Base-by-base conservation (phyloP, 805 yeast species). In the Starmerella khaoyaiensis region DNA sequence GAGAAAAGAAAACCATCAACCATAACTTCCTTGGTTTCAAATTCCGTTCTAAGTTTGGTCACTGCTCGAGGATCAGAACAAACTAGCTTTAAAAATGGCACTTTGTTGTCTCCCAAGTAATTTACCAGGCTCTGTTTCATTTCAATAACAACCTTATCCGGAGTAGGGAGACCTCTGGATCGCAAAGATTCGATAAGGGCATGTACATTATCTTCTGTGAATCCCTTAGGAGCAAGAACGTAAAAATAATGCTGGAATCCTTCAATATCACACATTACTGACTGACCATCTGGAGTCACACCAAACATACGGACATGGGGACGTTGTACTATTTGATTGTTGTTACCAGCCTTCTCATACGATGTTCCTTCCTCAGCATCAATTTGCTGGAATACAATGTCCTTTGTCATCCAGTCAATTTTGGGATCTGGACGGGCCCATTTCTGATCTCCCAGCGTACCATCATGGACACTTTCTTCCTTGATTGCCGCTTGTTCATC, bases 81-180 rank as follows among this genome's bases (percentile, higher is more conserved):
- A 28, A 67, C 66, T 14, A 90, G 64, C 56, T 79, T 81, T 56
- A 90, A 68, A 50, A 86, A 90, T 3, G 93, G 84, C 3, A 77
- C 64, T 51, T 76, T 76, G 9, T 68, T 63, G 49, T 78, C 82
- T 43, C 93, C 90, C 39, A 76, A 76, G 55, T 69, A 90, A 8
- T 96, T 96, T 96, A 96, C 87, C 40, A 90, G 76, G 9, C 93
- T 78, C 55, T 87, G 94, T 50, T 82, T 83, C 52, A 68, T 57
- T 4, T 58, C 64, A 11, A 86, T 64, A 41, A 80, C 83, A 16
- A 87, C 63, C n/a, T 43, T 23, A 11, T 28, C 28, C 15, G 36
- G 38, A 10, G 31, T 37, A 17, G 25, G 15, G 12, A 35, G 6
- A 15, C 21, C 24, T 4, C 11, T 5, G 14, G 17, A 19, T 6